Conservation (phyloP, 805 yeast species). For the Saturnispora bothae region DNA sequence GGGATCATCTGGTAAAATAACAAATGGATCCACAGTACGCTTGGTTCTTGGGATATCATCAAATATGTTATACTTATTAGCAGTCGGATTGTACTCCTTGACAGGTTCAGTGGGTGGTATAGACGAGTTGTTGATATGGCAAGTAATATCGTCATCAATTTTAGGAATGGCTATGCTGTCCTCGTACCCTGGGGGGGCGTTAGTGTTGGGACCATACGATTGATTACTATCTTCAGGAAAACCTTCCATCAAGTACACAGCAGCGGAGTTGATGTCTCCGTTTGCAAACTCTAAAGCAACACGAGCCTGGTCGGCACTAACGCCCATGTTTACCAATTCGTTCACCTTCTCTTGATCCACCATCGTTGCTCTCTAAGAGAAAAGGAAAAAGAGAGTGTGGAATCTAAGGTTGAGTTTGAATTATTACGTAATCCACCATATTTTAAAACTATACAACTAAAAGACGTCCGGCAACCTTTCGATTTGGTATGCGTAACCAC, state of each 20-base stretch:
- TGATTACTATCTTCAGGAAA: too few relatives aligned
- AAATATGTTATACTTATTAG: conserved; percentile 18
- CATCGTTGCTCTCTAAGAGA: conserved; percentile 7
- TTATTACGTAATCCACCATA: conserved; percentile 5
- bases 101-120: not conserved
- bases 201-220: too few relatives aligned
- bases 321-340: conserved; percentile 21
- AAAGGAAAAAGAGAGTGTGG: not conserved
- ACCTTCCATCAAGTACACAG: conserved; percentile 17
- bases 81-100: conserved; percentile 7
- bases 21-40: conserved; percentile 21
- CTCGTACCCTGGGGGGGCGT: conserved; percentile 2
- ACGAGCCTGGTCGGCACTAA: conserved; percentile 17
- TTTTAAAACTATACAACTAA: conserved; percentile 23
- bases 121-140: not conserved
- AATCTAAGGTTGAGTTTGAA: too few relatives aligned
- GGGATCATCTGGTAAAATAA: conserved; percentile 27
- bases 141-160: not conserved
- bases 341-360: conserved; percentile 18
- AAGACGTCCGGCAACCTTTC: conserved; percentile 95
- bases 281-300: conserved; percentile 25
- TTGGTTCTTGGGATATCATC: conserved; percentile 24
- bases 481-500: conserved; percentile 82
- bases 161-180: not conserved
- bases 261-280: conserved; percentile 28